These are phyloP conservation scores for Curvularia sp. DNA, from an alignment of 2,329 filamentous ascomycete genomes.

Conservation along the genomic window DNA sequence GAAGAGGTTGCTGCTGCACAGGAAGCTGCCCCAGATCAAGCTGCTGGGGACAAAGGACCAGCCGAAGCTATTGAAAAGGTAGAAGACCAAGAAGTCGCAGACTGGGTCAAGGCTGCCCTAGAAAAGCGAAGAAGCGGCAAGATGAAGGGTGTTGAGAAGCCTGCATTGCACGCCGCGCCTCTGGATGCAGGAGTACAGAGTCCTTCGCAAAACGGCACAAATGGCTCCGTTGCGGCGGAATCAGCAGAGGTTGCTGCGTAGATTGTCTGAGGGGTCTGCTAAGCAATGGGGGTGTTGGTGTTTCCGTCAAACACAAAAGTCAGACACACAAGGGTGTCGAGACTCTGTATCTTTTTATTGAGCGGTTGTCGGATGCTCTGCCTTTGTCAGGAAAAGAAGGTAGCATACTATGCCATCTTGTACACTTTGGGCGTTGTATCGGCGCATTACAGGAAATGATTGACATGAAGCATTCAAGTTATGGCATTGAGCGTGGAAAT, in stretches of 20 bases:
- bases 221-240: constrained; percentile 32
- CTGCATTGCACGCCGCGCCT: constrained; percentile 86
- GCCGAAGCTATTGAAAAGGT: constrained; percentile 49
- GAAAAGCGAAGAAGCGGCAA: constrained; percentile 69
- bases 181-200: constrained; percentile 69
- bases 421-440: constrained; percentile 14
- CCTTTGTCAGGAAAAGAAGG: not conserved
- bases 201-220: constrained; percentile 39
- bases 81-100: constrained; percentile 81
- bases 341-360: not conserved
- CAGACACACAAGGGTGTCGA: not conserved
- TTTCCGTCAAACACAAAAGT: not conserved
- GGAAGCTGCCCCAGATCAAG: constrained; percentile 53
- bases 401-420: constrained; percentile 2
- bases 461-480: constrained; percentile 26
- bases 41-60: constrained; percentile 41
- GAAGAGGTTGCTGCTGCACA: constrained; percentile 59
- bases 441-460: constrained; percentile 28
- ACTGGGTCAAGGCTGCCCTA: constrained; percentile 80
- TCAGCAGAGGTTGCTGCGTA: constrained; percentile 30
- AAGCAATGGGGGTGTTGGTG: not conserved
- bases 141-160: constrained; percentile 63
- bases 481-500: constrained; percentile 26
- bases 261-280: not conserved
- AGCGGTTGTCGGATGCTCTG: not conserved